Base-by-base conservation (phyloP, 148 eudicot species). In the Chenopodium formosanum region DNA sequence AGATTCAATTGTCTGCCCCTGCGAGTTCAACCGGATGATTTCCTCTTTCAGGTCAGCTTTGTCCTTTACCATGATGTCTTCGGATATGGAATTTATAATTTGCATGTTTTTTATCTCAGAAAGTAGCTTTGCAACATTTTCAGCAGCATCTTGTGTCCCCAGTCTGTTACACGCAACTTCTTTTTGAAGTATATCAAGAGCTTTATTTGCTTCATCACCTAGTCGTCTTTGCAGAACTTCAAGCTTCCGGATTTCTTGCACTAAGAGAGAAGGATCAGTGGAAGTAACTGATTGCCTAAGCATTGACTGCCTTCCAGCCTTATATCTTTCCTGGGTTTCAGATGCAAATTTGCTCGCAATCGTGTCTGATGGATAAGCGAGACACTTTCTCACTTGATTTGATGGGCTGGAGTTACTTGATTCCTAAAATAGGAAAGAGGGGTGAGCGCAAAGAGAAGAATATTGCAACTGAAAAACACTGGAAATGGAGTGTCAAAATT, bases 191-290 rank as follows among this genome's bases (percentile, higher is more conserved):
- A 97, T 89, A 60, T 94, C 93, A 22, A 94, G 86, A 83, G 99
- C 98, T 79, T 85, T 91, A 69, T 87, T 94, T 79, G 99, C 99
- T 91, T 97, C 99, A n/a, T 97, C 96, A 68, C 99, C 98, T 11
- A 97, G 92, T 86, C 90, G 99, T 82, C 91, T 87, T 80, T 97
- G 99, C 73, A 88, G 90, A 88, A 90, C 85, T 89, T 94, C 99
- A 80, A 97, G 91, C 85, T 94, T 97, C 75, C 93, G 84, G 47
- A 97, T 97, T 79, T 97, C 99, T 31, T 90, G 88, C 70, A 91
- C 92, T 63, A 97, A 90, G 84, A 89, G 84, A 70, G 92, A 88
- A 31, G 98, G 95, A 83, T 89, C 90, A 17, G 94, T 80, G 22
- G 92, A 91, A 73, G 88, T 86, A 72, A 89, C 83, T 17, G 98